Evolutionary conservation across 352 stramenopile genomes (phyloP).

Genomic region (Phytophthora macrochlamydospora): DNA sequence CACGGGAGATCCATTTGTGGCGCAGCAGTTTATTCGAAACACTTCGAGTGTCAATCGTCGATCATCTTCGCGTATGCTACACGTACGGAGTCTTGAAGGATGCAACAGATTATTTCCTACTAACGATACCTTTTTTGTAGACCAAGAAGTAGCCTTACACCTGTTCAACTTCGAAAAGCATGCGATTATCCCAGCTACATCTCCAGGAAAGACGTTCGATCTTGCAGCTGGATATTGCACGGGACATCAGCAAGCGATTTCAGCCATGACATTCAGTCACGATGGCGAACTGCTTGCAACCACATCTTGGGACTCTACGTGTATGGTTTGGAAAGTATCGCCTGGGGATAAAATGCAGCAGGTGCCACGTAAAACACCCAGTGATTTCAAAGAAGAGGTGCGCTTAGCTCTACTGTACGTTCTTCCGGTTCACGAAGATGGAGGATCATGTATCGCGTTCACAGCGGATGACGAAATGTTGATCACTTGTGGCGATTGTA

Average conservation of each 20-base stretch:
- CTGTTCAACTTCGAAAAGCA: slow-evolving; percentile 7
- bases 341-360: background rate
- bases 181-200: background rate
- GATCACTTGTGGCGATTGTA: slow-evolving; percentile 45
- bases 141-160: slow-evolving; percentile 25
- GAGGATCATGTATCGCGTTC: slow-evolving; percentile 38
- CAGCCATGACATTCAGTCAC: slow-evolving; percentile 50
- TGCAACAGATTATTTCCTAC: background rate
- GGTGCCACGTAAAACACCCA: background rate
- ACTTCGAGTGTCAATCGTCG: background rate
- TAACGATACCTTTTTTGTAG: slow-evolving; percentile 9
- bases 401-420: slow-evolving; percentile 36
- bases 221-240: slow-evolving; percentile 24
- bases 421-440: slow-evolving; percentile 49
- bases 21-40: slow-evolving; percentile 3
- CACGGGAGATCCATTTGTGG: slow-evolving; percentile 42
- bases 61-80: slow-evolving; percentile 47
- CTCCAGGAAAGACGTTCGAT: slow-evolving; percentile 4
- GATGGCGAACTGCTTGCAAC: slow-evolving; percentile 43
- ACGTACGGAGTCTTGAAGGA: slow-evolving; percentile 29
- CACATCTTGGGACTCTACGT: slow-evolving; percentile 65
- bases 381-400: background rate
- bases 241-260: slow-evolving; percentile 62
- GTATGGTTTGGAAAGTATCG: slow-evolving; percentile 54
- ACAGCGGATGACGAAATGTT: slow-evolving; percentile 44